Conservation (phyloP, 1,139 yeast species). For the Protomyces inundatus region DNA sequence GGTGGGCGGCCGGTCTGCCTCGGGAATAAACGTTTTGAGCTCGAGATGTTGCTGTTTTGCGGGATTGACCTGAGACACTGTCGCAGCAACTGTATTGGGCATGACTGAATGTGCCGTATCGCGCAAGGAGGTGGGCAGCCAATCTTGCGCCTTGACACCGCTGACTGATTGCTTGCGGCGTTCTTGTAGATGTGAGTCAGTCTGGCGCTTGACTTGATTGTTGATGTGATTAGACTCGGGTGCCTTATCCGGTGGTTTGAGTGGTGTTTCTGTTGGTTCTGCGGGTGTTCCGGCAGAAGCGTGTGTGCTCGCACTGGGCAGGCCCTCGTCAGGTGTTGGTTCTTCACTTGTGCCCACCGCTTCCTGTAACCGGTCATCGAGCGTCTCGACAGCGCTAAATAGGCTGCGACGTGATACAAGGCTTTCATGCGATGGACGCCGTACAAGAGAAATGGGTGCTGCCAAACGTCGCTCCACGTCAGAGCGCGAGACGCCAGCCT, state of each 20-base stretch:
- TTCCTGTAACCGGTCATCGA: conserved; percentile 25
- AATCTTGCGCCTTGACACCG: not conserved
- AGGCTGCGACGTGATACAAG: not conserved
- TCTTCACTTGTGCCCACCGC: conserved; percentile 25
- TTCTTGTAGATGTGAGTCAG: not conserved
- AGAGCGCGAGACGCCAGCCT: conserved; percentile 42
- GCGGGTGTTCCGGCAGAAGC: not conserved
- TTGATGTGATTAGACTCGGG: not conserved
- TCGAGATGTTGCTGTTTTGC: conserved; percentile 41
- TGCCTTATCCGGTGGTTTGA: not conserved
- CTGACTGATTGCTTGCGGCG: not conserved
- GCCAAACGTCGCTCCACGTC: conserved; percentile 25
- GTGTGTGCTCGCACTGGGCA: not conserved
- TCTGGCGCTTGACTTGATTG: not conserved
- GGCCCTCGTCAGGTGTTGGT: not conserved
- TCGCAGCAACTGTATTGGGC: not conserved
- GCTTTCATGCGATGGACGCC: conserved; percentile 8
- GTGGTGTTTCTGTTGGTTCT: not conserved
- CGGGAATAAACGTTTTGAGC: conserved; percentile 44
- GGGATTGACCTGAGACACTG: not conserved
- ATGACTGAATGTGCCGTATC: conserved; percentile 20
- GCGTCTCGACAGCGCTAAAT: conserved; percentile 1
- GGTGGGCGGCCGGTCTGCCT: conserved; percentile 40
- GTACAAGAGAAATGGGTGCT: not conserved
- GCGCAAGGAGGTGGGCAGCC: conserved; percentile 7